These are phyloP conservation scores for Phytophthora sp. DNA, from an alignment of 352 stramenopile species.

Conservation along the genomic window DNA sequence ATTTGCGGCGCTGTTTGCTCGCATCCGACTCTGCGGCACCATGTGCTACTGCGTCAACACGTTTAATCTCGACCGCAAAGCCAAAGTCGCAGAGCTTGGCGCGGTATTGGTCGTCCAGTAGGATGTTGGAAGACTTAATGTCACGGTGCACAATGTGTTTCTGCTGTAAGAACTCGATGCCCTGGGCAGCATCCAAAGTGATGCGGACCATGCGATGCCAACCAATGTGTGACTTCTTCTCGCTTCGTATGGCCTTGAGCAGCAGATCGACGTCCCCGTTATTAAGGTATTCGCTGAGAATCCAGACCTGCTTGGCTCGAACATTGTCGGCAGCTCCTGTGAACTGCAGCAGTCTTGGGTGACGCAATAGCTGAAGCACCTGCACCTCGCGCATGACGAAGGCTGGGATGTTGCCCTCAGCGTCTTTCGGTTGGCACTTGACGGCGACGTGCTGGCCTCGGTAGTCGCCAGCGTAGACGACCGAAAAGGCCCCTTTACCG, in stretches of 20 bases:
- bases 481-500: slow-evolving; percentile 84
- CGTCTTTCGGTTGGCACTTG: slow-evolving; percentile 88
- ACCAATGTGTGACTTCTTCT: slow-evolving; percentile 52
- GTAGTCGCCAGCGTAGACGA: slow-evolving; percentile 81
- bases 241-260: slow-evolving; percentile 62
- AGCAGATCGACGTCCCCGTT: slow-evolving; percentile 79
- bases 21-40: slow-evolving; percentile 35
- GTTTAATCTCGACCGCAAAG: slow-evolving; percentile 79
- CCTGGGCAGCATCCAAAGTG: slow-evolving; percentile 82
- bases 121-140: slow-evolving; percentile 90
- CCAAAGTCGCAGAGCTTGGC: slow-evolving; percentile 89
- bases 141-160: slow-evolving; percentile 82
- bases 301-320: slow-evolving; percentile 80
- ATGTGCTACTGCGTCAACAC: slow-evolving; percentile 31
- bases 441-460: slow-evolving; percentile 76
- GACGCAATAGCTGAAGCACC: slow-evolving; percentile 66
- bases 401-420: slow-evolving; percentile 64
- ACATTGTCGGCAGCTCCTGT: slow-evolving; percentile 73
- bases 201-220: slow-evolving; percentile 72
- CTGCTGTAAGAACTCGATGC: slow-evolving; percentile 96
- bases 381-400: slow-evolving; percentile 85
- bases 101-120: slow-evolving; percentile 73
- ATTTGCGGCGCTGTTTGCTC: slow-evolving; percentile 69
- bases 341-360: slow-evolving; percentile 81
- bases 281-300: slow-evolving; percentile 82